Conservation (phyloP, 257 asterid genomes). For the Osmanthus fragrans region DNA sequence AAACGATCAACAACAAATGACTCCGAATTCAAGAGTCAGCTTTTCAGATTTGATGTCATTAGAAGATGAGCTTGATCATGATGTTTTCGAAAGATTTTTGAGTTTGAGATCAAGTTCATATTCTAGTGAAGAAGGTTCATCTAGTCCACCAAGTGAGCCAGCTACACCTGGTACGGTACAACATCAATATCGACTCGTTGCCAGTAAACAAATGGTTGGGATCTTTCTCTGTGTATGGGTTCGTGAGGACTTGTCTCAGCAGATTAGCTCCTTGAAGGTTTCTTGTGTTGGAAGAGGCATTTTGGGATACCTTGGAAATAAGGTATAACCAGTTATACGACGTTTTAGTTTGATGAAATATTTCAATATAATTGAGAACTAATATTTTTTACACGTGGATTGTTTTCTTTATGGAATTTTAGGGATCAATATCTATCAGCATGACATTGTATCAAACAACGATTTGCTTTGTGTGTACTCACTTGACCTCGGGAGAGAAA, state of each 20-base stretch:
- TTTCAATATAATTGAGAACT: background rate
- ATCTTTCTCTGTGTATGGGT: conserved; percentile 51
- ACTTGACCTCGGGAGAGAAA: conserved; percentile 82
- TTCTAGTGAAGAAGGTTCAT: conserved; percentile 27
- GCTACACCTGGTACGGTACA: conserved; percentile 2
- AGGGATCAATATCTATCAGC: conserved; percentile 84
- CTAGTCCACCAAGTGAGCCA: conserved; percentile 1
- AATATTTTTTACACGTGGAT: background rate
- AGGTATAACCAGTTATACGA: conserved; percentile 27
- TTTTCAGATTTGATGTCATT: conserved; percentile 52
- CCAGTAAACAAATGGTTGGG: conserved; percentile 67
- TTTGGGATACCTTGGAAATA: conserved; percentile 69
- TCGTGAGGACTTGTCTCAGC: conserved; percentile 34
- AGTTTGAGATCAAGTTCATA: conserved; percentile 23
- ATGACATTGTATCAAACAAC: conserved; percentile 52
- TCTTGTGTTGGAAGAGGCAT: conserved; percentile 58
- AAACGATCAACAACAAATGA: conserved; percentile 10
- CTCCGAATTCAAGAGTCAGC: conserved; percentile 43
- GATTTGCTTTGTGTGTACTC: conserved; percentile 88
- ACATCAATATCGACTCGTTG: conserved; percentile 41
- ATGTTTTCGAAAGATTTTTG: conserved; percentile 15
- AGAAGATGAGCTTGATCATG: conserved; percentile 29
- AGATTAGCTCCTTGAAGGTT: conserved; percentile 44
- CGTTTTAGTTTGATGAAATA: background rate
- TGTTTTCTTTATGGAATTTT: background rate